Percentiles rank a stretch among this genome's conserved stretches.
These are phyloP conservation scores for Aspergillus homomorphus DNA, from an alignment of 495 filamentous ascomycete genomes.

Conservation along the genomic window DNA sequence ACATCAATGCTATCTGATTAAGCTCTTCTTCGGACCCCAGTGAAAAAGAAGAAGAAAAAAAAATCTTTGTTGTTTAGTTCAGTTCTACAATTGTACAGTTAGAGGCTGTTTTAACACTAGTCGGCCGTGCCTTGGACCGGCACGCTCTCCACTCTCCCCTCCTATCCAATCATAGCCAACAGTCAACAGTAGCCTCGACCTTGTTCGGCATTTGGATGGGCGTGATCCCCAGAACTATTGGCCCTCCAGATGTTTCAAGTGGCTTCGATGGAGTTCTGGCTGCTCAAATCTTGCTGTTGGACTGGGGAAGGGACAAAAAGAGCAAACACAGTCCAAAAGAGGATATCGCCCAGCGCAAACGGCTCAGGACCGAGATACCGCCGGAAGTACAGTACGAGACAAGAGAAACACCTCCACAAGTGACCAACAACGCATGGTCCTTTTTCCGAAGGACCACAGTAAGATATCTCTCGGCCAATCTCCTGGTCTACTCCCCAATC, in stretches of 20 bases:
- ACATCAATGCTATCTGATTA: too few relatives aligned
- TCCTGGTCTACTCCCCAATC: conserved; percentile 37
- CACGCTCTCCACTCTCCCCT: neutral
- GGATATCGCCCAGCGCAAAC: neutral
- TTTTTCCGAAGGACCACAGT: neutral
- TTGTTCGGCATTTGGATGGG: neutral
- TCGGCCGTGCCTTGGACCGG: neutral
- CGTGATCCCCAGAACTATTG: neutral
- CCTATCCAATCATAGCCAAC: neutral
- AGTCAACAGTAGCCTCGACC: neutral
- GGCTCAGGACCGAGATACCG: neutral
- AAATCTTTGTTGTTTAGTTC: neutral
- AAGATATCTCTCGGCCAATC: conserved; percentile 2
- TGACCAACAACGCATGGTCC: neutral
- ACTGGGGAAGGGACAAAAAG: neutral
- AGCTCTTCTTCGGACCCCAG: too few relatives aligned
- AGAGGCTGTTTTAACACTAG: neutral
- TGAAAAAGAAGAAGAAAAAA: neutral
- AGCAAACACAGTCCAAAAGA: neutral
- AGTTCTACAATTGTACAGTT: neutral
- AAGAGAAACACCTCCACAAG: neutral
- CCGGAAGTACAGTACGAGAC: neutral
- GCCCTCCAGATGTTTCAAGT: conserved; percentile 6
- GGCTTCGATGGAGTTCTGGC: conserved; percentile 1
- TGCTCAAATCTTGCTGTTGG: neutral